Evolutionary conservation across 2,329 filamentous ascomycete genomes (phyloP), one percentile per base, ranked within the genome.

Genomic region (Monascus ruber): DNA sequence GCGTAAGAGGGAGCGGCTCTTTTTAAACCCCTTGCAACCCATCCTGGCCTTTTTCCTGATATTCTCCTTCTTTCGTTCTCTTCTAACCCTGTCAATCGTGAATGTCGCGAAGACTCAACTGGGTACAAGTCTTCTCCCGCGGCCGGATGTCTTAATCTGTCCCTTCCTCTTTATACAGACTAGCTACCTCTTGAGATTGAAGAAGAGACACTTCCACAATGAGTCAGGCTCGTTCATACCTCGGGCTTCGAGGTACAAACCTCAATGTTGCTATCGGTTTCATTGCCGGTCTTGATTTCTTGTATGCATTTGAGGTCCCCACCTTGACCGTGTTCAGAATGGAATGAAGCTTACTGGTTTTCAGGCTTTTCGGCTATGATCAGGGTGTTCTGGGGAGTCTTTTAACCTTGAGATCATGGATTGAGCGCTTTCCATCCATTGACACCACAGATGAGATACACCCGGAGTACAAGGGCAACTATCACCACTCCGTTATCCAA

Each of bases 371-470:
- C 46, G 74, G 74, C 34, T 76, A 75, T 79, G 82, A 85, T 58
- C 80, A 83, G 48, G 79, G 82, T 54, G 80, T 85, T 6, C 86
- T 84, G 71, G 83, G 80, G 34, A 79, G 79, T 41, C 77, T 89
- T 46, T 66, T 89, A 41, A 85, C 81, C 3, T 72, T 88, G 51
- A 63, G 71, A 17, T 70, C 71, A 6, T 85, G 83, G 49, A 64
- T 77, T 2, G 50, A 58, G 2, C 59, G 64, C 10, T 79, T 79
- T 46, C 75, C 74, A 0, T 53, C 65, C 31, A 74, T 76, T 45
- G 70, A 77, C 51, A 67, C 72, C 4, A 55, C 63, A 8, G 17
- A 17, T 17, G 17, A 17, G 17, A 17, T 17, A 17, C 2, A 17
- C 17, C 17, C 17, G 17, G 17, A 17, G 17, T 17, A 17, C 17